Conservation (phyloP, 2,329 filamentous ascomycete species). For the Epichloe amarillans region DNA sequence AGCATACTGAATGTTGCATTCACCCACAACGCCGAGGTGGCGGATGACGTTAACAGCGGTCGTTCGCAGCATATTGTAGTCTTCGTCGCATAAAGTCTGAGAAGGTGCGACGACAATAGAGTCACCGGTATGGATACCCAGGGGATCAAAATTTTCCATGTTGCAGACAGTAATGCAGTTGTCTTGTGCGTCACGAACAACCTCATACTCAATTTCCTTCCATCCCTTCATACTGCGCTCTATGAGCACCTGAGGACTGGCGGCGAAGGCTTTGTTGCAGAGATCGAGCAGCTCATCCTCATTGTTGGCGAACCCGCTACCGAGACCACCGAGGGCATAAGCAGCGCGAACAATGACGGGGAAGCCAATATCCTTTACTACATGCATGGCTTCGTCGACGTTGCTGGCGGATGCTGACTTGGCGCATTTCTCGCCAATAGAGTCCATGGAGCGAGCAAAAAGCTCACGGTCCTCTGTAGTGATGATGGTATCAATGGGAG, state of each 20-base stretch:
- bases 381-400: conserved; percentile 76
- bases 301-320: conserved; percentile 89
- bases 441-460: conserved; percentile 96
- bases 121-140: conserved; percentile 95
- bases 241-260: conserved; percentile 89
- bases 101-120: conserved; percentile 97
- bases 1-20: conserved; percentile 98
- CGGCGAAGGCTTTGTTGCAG: conserved; percentile 89
- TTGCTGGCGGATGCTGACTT: conserved; percentile 89
- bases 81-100: conserved; percentile 90
- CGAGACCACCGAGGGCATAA: conserved; percentile 87
- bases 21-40: conserved; percentile 91
- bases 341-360: conserved; percentile 95
- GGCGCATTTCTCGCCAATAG: conserved; percentile 93
- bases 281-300: conserved; percentile 70
- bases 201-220: conserved; percentile 99
- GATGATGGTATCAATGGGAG: conserved; percentile 94
- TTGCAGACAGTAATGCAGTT: conserved; percentile 99
- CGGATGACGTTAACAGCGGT: conserved; percentile 96
- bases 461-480: conserved; percentile 96
- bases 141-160: conserved; percentile 99
- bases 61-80: conserved; percentile 98
- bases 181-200: conserved; percentile 86
- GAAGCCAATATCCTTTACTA: conserved; percentile 83
- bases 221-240: conserved; percentile 99